phyloP scores from a whole-genome alignment of 2,329 filamentous ascomycete species.

The Colletotrichum limetticola region DNA sequence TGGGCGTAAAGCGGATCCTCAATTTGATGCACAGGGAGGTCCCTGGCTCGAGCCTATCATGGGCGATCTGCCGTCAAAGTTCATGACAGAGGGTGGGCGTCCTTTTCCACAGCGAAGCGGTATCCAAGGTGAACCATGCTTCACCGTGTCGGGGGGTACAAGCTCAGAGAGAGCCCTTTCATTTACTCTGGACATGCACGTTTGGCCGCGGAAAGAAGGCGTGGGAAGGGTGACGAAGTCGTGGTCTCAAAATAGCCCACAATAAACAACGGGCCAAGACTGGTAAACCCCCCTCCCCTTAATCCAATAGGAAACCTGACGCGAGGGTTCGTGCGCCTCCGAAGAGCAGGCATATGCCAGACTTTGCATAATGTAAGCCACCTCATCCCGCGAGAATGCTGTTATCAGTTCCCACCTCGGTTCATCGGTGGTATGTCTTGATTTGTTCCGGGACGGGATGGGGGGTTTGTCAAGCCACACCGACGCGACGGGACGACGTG shows the following conservation, averaged over 20 bases:
- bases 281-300: background rate
- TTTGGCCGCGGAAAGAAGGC: background rate
- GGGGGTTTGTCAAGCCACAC: constrained; percentile 11
- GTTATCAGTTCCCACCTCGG: background rate
- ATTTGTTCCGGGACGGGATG: constrained; percentile 1
- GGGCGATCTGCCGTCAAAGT: constrained; percentile 20
- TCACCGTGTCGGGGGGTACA: background rate
- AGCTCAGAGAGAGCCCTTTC: constrained; percentile 5
- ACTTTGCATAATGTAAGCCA: constrained; percentile 1
- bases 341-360: constrained; percentile 13
- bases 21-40: constrained; percentile 22
- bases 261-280: constrained; percentile 24
- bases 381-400: background rate
- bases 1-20: constrained; percentile 25
- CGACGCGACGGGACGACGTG: background rate
- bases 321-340: constrained; percentile 21
- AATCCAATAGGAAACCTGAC: constrained; percentile 19
- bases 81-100: background rate
- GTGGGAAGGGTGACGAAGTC: constrained; percentile 14
- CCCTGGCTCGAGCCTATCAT: constrained; percentile 7
- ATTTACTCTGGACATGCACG: constrained; percentile 30
- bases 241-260: constrained; percentile 29
- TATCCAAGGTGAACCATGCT: constrained; percentile 23
- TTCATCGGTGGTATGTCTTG: background rate
- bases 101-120: background rate